Evolutionary conservation across 441 rosid species (phyloP).

Genomic region (Adansonia rubrostipa): DNA sequence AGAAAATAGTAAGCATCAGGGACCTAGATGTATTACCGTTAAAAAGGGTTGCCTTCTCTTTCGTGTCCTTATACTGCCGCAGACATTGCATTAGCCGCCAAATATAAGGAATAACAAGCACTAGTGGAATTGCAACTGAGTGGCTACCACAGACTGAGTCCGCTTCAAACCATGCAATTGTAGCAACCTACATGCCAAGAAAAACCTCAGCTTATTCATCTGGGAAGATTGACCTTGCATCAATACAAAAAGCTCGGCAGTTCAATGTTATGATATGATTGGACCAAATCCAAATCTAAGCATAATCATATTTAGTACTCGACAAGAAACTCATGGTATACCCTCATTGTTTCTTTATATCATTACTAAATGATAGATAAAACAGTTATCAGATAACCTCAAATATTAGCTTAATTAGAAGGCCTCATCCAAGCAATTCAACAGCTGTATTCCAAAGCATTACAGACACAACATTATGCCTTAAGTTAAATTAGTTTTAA

Average conservation of each 20-base stretch:
- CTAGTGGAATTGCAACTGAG: slow-evolving; percentile 70
- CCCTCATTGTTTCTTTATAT: not conserved
- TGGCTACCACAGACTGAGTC: slow-evolving; percentile 84
- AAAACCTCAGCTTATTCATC: slow-evolving; percentile 28
- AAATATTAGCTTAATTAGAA: slow-evolving; percentile 2
- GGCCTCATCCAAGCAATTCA: slow-evolving; percentile 14
- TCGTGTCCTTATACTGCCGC: slow-evolving; percentile 73
- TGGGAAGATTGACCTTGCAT: not conserved
- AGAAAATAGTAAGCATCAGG: not conserved
- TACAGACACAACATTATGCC: not conserved
- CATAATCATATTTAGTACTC: not conserved
- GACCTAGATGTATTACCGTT: slow-evolving; percentile 48
- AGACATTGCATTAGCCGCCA: slow-evolving; percentile 76
- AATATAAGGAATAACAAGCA: slow-evolving; percentile 73
- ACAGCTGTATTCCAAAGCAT: not conserved
- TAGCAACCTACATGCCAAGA: slow-evolving; percentile 58
- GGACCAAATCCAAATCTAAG: slow-evolving; percentile 4
- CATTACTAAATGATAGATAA: not conserved
- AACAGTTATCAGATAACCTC: not conserved
- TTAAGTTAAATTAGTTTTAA: not conserved
- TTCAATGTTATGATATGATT: not conserved
- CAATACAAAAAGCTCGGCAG: not conserved
- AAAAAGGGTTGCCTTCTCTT: slow-evolving; percentile 64
- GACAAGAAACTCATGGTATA: not conserved
- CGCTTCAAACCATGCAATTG: slow-evolving; percentile 86